These are phyloP conservation scores for Pseudocercospora crystallina DNA, from an alignment of 2,329 filamentous ascomycete genomes.

Conservation along the genomic window DNA sequence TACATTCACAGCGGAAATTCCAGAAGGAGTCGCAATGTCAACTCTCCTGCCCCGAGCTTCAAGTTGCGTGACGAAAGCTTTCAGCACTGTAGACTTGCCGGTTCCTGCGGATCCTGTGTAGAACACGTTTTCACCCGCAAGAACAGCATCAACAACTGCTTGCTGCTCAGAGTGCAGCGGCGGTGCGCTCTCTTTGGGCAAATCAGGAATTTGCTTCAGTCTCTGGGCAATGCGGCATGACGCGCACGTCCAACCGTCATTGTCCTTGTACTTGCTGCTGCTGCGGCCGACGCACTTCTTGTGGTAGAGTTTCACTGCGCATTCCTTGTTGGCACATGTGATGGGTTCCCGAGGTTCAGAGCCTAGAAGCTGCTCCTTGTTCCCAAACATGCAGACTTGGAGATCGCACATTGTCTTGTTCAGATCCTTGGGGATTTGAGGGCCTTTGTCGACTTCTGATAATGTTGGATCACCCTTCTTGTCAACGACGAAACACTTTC, in stretches of 20 bases:
- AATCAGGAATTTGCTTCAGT: not conserved
- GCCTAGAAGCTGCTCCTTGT: not conserved
- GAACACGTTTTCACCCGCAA: slow-evolving; percentile 53
- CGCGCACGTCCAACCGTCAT: not conserved
- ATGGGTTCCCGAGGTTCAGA: not conserved
- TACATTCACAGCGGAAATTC: slow-evolving; percentile 58
- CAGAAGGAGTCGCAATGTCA: slow-evolving; percentile 59
- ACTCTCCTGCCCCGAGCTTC: slow-evolving; percentile 40
- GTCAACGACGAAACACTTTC: no score
- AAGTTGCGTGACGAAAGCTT: slow-evolving; percentile 47
- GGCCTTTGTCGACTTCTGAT: no score
- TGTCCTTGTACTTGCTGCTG: not conserved
- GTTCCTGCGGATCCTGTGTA: slow-evolving; percentile 64
- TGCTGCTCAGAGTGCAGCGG: not conserved
- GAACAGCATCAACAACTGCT: not conserved
- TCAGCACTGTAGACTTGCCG: slow-evolving; percentile 58
- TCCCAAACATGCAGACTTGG: not conserved
- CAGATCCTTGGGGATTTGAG: no score
- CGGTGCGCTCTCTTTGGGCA: not conserved
- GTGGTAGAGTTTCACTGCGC: not conserved
- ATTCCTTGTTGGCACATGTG: not conserved
- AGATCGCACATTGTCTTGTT: slow-evolving; percentile 2
- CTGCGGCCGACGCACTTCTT: not conserved
- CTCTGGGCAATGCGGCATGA: not conserved
- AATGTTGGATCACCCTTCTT: no score